phyloP scores from a whole-genome alignment of 2,329 filamentous ascomycete species.

The Penicillium sp. region DNA sequence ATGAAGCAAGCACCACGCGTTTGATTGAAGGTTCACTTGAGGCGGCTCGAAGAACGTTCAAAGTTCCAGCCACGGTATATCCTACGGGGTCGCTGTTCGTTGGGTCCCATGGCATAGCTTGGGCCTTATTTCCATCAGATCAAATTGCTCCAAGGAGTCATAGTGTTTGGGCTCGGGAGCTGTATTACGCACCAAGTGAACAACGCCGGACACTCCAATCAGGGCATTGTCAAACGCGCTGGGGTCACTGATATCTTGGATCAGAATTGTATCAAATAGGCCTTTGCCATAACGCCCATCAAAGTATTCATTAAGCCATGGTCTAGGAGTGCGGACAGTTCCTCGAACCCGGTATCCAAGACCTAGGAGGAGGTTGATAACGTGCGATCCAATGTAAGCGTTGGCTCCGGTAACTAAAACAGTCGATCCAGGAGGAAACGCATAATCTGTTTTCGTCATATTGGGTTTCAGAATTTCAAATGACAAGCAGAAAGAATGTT shows the following conservation, averaged over 20 bases:
- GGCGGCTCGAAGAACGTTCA: slow-evolving; percentile 36
- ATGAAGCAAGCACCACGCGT: slow-evolving; percentile 14
- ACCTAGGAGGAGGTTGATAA: slow-evolving; percentile 44
- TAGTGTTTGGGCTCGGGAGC: not conserved
- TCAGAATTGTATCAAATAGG: slow-evolving; percentile 41
- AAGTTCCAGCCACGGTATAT: too few relatives aligned
- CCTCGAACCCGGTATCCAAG: slow-evolving; percentile 49
- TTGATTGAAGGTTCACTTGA: slow-evolving; percentile 11
- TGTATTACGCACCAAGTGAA: slow-evolving; percentile 23
- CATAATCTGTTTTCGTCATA: too few relatives aligned
- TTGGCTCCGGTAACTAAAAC: slow-evolving; percentile 53
- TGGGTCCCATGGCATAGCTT: too few relatives aligned
- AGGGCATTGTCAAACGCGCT: slow-evolving; percentile 45
- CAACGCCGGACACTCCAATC: slow-evolving; percentile 36
- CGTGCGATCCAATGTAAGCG: slow-evolving; percentile 49
- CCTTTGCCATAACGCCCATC: slow-evolving; percentile 27
- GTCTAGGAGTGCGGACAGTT: slow-evolving; percentile 43
- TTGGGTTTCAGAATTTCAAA: too few relatives aligned
- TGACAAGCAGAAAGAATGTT: too few relatives aligned
- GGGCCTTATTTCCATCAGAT: too few relatives aligned
- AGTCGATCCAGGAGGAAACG: too few relatives aligned
- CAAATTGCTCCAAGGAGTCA: too few relatives aligned
- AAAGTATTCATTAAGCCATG: slow-evolving; percentile 41
- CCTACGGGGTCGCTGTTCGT: slow-evolving; percentile 48
- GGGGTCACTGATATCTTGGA: slow-evolving; percentile 41